A percentile compares a stretch with the other conserved stretches of the same genome.
Evolutionary conservation across 768 basidiomycete species (phyloP).

Genomic region (Tricholoma sp.): DNA sequence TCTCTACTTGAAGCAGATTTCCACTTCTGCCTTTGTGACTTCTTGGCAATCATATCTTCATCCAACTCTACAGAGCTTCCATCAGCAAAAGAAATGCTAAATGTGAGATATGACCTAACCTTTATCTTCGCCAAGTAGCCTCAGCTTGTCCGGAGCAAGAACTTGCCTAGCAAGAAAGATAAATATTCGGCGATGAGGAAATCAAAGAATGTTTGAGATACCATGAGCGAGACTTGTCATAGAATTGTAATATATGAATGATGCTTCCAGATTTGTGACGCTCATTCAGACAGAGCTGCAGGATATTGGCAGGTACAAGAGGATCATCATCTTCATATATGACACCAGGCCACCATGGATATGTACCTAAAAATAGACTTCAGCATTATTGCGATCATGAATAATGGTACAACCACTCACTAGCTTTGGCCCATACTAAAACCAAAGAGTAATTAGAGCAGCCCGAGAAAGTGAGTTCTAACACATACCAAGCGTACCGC

Average conservation of each 20-base stretch:
- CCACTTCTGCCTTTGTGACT: constrained; percentile 55
- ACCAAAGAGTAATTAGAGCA: constrained; percentile 1
- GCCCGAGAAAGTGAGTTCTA: not conserved
- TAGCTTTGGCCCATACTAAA: constrained; percentile 83
- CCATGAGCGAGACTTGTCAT: constrained; percentile 65
- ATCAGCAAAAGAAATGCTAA: not conserved
- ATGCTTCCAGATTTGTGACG: constrained; percentile 34
- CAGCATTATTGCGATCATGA: not conserved
- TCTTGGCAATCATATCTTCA: constrained; percentile 49
- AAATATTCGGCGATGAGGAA: not conserved
- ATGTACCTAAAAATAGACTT: constrained; percentile 44
- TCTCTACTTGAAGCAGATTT: constrained; percentile 45
- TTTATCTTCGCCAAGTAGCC: constrained; percentile 62
- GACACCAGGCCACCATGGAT: constrained; percentile 87
- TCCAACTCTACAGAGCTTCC: constrained; percentile 50
- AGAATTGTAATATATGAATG: constrained; percentile 74
- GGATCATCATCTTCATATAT: constrained; percentile 61
- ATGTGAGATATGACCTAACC: constrained; percentile 37
- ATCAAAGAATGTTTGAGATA: constrained; percentile 22
- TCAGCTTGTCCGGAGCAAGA: constrained; percentile 50
- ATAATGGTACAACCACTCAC: constrained; percentile 32
- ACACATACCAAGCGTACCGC: constrained; percentile 61
- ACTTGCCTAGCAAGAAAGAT: constrained; percentile 46
- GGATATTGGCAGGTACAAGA: constrained; percentile 44
- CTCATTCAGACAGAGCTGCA: constrained; percentile 21